Evolutionary conservation across 768 basidiomycete genomes (phyloP).

Genomic region (Baorangia bicolor): DNA sequence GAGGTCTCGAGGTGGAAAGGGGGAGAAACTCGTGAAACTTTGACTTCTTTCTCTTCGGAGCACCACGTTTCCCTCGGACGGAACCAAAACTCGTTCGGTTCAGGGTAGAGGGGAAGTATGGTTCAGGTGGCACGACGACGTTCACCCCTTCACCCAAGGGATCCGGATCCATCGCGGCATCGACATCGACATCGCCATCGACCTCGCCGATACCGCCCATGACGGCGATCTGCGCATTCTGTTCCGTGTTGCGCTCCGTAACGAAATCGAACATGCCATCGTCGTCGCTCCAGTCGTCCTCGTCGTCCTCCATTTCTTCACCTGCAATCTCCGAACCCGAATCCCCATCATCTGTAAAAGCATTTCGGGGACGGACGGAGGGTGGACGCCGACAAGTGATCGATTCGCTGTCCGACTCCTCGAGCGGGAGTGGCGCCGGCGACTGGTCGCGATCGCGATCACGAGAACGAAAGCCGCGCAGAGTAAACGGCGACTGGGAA

Average conservation of each 20-base stretch:
- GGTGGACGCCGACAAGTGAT: constrained; percentile 33
- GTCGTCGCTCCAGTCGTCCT: constrained; percentile 60
- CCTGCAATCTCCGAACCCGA: constrained; percentile 63
- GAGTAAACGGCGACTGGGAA: constrained; percentile 77
- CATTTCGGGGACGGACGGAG: constrained; percentile 55
- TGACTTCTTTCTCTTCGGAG: constrained; percentile 57
- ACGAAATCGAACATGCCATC: constrained; percentile 65
- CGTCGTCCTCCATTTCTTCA: constrained; percentile 53
- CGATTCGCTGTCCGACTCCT: constrained; percentile 52
- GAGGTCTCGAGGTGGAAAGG: constrained; percentile 68
- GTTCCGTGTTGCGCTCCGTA: constrained; percentile 87
- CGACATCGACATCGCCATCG: constrained; percentile 50
- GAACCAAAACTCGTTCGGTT: constrained; percentile 49
- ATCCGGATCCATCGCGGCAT: constrained; percentile 62
- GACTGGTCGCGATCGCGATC: constrained; percentile 55
- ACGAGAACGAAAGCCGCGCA: constrained; percentile 62
- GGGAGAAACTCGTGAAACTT: constrained; percentile 63
- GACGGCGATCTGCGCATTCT: constrained; percentile 59
- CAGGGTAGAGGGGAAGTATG: constrained; percentile 76
- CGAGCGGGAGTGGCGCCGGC: constrained; percentile 55
- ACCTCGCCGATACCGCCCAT: constrained; percentile 21
- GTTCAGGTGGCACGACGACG: constrained; percentile 79
- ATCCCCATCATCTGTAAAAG: constrained; percentile 57
- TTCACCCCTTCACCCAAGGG: constrained; percentile 92
- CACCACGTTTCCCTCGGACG: constrained; percentile 31